These are phyloP conservation scores for Juglanconis sp. DNA, from an alignment of 2,329 filamentous ascomycete genomes.

Conservation along the genomic window DNA sequence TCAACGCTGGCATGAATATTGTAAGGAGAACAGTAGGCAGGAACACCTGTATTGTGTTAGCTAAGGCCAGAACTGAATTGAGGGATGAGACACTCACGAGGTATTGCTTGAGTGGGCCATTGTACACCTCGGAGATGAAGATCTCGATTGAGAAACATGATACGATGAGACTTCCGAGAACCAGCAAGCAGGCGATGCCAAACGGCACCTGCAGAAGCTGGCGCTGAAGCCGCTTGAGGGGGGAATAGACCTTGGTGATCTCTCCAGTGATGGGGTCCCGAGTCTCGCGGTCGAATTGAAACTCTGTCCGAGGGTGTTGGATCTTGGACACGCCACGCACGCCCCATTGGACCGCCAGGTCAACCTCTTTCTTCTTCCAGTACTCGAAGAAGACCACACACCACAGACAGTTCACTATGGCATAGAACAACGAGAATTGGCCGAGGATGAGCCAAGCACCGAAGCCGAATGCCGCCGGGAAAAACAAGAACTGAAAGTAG, in stretches of 20 bases:
- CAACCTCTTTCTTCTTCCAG: constrained; percentile 91
- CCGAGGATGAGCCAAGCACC: constrained; percentile 79
- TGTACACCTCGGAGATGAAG: constrained; percentile 92
- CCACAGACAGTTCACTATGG: constrained; percentile 78
- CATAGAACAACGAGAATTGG: constrained; percentile 79
- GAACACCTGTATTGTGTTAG: constrained; percentile 59
- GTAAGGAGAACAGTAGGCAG: constrained; percentile 87
- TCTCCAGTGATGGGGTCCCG: constrained; percentile 82
- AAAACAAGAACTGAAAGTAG: constrained; percentile 83
- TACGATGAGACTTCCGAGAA: constrained; percentile 78
- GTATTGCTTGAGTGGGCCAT: constrained; percentile 80
- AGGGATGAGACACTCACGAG: constrained; percentile 55
- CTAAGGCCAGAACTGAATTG: background rate
- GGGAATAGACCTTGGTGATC: constrained; percentile 70
- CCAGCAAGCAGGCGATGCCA: constrained; percentile 66
- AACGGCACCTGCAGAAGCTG: constrained; percentile 85
- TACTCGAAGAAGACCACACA: constrained; percentile 87
- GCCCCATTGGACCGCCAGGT: constrained; percentile 84
- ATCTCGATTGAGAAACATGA: constrained; percentile 90
- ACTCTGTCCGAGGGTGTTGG: constrained; percentile 73
- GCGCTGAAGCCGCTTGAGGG: constrained; percentile 68
- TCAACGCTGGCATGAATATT: constrained; percentile 74
- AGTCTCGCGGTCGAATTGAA: constrained; percentile 72
- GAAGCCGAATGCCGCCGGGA: constrained; percentile 76
- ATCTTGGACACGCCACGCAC: constrained; percentile 81